These are phyloP conservation scores for Hippophae gyantsensis DNA, from an alignment of 306 rosid species.

Conservation along the genomic window DNA sequence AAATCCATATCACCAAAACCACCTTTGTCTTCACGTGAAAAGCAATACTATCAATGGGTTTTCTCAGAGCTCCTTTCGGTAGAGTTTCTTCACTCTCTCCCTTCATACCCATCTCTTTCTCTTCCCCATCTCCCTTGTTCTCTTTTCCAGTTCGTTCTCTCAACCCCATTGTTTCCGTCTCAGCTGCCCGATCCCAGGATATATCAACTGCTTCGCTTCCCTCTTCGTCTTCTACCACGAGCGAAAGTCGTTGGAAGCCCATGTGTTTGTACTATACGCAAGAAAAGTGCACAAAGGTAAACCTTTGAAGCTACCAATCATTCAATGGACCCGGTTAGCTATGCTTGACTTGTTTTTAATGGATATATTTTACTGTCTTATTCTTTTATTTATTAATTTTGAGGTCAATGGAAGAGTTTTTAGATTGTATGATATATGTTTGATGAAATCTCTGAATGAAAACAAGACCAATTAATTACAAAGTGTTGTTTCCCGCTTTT, in stretches of 20 bases:
- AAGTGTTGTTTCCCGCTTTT: no score
- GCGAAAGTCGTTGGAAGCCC: conserved; percentile 51
- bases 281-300: conserved; percentile 73
- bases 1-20: no score
- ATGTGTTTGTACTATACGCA: conserved; percentile 83
- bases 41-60: conserved; percentile 25
- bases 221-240: conserved; percentile 1
- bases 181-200: conserved; percentile 28
- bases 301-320: conserved; percentile 2
- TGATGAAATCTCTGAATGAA: conserved; percentile 31
- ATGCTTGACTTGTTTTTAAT: background rate
- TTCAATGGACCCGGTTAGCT: background rate
- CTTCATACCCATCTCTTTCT: conserved; percentile 12
- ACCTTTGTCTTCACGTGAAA: background rate
- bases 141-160: conserved; percentile 23
- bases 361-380: background rate
- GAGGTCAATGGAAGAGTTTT: background rate
- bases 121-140: conserved; percentile 12
- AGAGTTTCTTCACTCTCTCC: conserved; percentile 24
- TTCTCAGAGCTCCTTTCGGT: conserved; percentile 28
- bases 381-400: background rate
- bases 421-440: conserved; percentile 29
- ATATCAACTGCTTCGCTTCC: conserved; percentile 21
- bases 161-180: conserved; percentile 35
- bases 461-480: background rate